Evolutionary conservation across 352 stramenopile species (phyloP).

Genomic region (Globisporangium uncinulatum): DNA sequence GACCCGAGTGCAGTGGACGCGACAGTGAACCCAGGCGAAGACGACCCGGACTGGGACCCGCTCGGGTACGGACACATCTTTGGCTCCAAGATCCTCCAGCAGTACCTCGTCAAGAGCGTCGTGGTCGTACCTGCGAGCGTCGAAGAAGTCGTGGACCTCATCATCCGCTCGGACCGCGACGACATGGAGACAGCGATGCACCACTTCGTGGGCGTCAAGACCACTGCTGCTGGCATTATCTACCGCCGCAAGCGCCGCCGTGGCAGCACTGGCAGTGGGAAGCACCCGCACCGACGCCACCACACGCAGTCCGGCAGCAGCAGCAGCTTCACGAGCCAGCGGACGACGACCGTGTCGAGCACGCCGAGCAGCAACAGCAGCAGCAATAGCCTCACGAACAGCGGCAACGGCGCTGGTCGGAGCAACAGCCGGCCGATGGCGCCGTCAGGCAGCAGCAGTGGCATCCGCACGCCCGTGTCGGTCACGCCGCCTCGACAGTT

Average conservation of each 20-base stretch:
- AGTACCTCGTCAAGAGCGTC: constrained; percentile 70
- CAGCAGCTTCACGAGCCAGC: constrained; percentile 14
- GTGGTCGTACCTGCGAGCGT: constrained; percentile 53
- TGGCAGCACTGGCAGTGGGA: background rate
- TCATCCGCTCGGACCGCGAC: constrained; percentile 54
- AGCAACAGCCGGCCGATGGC: constrained; percentile 5
- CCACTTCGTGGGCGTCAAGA: constrained; percentile 61
- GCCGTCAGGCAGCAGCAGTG: constrained; percentile 1
- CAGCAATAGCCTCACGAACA: constrained; percentile 10
- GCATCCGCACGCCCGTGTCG: background rate
- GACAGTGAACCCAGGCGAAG: constrained; percentile 13
- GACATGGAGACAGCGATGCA: constrained; percentile 70
- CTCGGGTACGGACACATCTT: constrained; percentile 31
- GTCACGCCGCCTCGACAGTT: background rate
- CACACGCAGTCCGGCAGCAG: constrained; percentile 4
- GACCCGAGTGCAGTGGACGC: constrained; percentile 5
- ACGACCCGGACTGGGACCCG: constrained; percentile 25
- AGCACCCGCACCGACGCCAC: background rate
- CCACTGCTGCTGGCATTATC: constrained; percentile 42
- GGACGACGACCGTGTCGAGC: background rate
- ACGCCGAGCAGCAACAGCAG: background rate
- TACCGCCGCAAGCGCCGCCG: constrained; percentile 34
- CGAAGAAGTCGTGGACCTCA: constrained; percentile 58
- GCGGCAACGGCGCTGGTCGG: constrained; percentile 8
- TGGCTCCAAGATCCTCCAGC: constrained; percentile 55